These are phyloP conservation scores for Populus hybrid DNA, from an alignment of 441 rosid genomes.

Conservation along the genomic window DNA sequence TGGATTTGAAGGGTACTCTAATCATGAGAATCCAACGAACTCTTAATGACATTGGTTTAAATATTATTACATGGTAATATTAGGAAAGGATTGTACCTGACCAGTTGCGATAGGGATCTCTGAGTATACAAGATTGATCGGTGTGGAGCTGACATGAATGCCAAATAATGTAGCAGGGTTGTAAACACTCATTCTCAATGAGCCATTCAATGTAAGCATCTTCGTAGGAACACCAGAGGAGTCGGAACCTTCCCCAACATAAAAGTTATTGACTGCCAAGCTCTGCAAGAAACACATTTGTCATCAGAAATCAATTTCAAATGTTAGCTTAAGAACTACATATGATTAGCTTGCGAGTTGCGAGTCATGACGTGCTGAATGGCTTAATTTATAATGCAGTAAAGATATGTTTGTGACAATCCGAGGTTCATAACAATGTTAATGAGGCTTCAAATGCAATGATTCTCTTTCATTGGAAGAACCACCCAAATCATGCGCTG, in stretches of 20 bases:
- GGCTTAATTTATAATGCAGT: neutral
- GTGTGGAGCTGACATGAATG: constrained; percentile 72
- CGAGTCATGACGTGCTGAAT: neutral
- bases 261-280: constrained; percentile 53
- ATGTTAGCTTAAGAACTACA: neutral
- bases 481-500: neutral
- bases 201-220: constrained; percentile 66
- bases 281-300: constrained; percentile 43
- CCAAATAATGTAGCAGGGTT: constrained; percentile 87
- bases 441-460: neutral
- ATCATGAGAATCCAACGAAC: neutral
- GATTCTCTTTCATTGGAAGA: neutral
- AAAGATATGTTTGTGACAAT: neutral
- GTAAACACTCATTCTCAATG: constrained; percentile 59
- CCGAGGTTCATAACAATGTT: neutral
- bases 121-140: constrained; percentile 63
- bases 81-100: constrained; percentile 41
- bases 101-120: constrained; percentile 70
- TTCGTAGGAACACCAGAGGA: constrained; percentile 77
- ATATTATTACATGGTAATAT: neutral
- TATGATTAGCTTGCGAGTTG: neutral
- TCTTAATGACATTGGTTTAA: neutral
- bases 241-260: constrained; percentile 81
- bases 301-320: neutral
- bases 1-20: neutral